Percentiles rank a stretch among this genome's conserved stretches.
These are phyloP conservation scores for Cicer bijugum DNA, from an alignment of 306 rosid genomes.

Conservation along the genomic window DNA sequence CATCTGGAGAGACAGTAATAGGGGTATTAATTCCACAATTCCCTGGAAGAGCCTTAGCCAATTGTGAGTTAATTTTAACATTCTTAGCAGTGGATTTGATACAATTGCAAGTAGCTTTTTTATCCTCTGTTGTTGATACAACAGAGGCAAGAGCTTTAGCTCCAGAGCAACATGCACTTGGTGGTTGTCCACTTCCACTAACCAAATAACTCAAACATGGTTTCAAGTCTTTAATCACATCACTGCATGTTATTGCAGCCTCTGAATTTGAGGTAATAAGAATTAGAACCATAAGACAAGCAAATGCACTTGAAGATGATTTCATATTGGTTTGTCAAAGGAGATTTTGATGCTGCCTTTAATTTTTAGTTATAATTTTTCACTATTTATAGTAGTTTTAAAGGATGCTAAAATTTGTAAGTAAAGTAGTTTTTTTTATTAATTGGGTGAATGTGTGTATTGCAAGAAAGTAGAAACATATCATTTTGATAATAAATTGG, in stretches of 20 bases:
- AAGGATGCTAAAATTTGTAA: conserved; percentile 37
- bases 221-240: conserved; percentile 58
- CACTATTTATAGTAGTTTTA: conserved; percentile 45
- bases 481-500: conserved; percentile 3
- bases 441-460: conserved; percentile 34
- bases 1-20: conserved; percentile 54
- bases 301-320: conserved; percentile 29
- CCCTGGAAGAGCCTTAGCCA: conserved; percentile 69
- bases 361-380: not conserved
- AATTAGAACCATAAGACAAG: conserved; percentile 36
- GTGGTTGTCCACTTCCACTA: conserved; percentile 74
- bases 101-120: conserved; percentile 69
- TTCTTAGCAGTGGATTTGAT: conserved; percentile 63
- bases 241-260: conserved; percentile 63
- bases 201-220: conserved; percentile 74
- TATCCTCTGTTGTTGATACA: conserved; percentile 57
- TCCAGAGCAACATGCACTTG: conserved; percentile 68
- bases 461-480: conserved; percentile 48
- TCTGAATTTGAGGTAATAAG: conserved; percentile 59
- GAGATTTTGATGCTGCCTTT: not conserved
- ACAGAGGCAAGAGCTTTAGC: conserved; percentile 65
- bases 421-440: conserved; percentile 25
- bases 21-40: conserved; percentile 66
- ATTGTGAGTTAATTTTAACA: conserved; percentile 49
- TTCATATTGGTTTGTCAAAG: conserved; percentile 48